Evolutionary conservation across 2,329 filamentous ascomycete genomes (phyloP).

Genomic region (Beauveria asiatica): DNA sequence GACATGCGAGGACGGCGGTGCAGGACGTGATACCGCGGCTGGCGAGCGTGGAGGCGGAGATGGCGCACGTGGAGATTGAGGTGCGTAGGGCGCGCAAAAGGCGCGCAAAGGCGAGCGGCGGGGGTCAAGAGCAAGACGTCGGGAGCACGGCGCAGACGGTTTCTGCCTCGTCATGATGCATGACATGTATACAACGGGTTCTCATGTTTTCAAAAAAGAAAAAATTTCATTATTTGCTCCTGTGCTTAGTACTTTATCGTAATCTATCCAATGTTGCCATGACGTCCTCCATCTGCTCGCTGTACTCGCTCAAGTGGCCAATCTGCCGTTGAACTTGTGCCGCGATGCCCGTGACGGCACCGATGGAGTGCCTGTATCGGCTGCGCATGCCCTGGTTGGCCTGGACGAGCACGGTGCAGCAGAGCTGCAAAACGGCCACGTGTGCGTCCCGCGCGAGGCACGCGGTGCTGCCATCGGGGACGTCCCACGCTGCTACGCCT

Average conservation of each 20-base stretch:
- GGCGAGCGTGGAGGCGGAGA: constrained; percentile 47
- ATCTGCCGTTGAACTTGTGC: constrained; percentile 29
- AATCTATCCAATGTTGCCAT: constrained; percentile 20
- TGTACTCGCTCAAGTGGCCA: constrained; percentile 24
- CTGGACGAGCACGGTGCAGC: constrained; percentile 40
- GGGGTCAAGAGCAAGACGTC: constrained; percentile 20
- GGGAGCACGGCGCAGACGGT: constrained; percentile 12
- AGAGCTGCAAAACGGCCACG: constrained; percentile 47
- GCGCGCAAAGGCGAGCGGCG: constrained; percentile 37
- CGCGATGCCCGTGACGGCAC: constrained; percentile 41
- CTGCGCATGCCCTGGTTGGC: constrained; percentile 37
- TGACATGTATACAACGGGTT: not conserved
- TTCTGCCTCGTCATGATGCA: constrained; percentile 9
- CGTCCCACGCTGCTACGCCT: constrained; percentile 38
- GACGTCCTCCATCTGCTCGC: constrained; percentile 39
- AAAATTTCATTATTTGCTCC: too few species aligned
- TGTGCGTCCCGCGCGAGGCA: constrained; percentile 38
- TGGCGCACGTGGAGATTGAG: constrained; percentile 59
- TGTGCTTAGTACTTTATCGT: not conserved
- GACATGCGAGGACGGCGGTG: constrained; percentile 45
- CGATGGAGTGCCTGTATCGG: constrained; percentile 43
- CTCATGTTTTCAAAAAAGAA: too few species aligned
- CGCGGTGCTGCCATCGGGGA: constrained; percentile 21
- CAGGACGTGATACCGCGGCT: constrained; percentile 50
- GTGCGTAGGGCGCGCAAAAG: constrained; percentile 54